Evolutionary conservation across 768 basidiomycete species (phyloP), one percentile per base, ranked within the genome.

Genomic region (Termitomyces sp.): DNA sequence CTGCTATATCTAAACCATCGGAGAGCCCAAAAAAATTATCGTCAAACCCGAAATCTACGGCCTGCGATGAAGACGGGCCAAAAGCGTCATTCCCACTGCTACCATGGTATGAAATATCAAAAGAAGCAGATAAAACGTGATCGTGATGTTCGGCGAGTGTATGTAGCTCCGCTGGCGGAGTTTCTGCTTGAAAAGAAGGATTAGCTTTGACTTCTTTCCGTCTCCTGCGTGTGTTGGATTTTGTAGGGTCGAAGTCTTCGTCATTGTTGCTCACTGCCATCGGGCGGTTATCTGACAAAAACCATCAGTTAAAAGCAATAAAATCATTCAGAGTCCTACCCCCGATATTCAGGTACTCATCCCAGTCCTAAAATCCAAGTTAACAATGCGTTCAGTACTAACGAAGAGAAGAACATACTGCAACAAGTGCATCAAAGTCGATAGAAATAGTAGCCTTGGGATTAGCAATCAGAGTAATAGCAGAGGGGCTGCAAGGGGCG

Each of bases 141-240:
- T 87, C 83, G 60, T 87, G 82, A 59, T 85, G 79, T 64, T 92
- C 90, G 12, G 82, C 73, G n/a, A 92, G 78, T 36, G 85, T 90
- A 67, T 88, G 82, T 55, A 72, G 64, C 29, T 82, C 80, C 46
- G 77, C 78, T 47, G 86, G 76, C 12, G 74, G 67, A 32, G 71
- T 59, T 64, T 87, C 86, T 10, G 69, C 62, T 32, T 65, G 68
- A 49, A 41, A 37, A n/a, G 34, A 34, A 64, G 72, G 55, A 65
- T 65, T 44, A 60, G 36, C 41, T 60, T 68, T 44, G 10, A 31
- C 16, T 39, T 71, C 49, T 57, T 61, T 63, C 63, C 66, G 49
- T 53, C 36, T 53, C 7, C 18, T 54, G 61, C 32, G 58, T 68
- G 72, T 27, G 48, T 27, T 34, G 10, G 56, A 20, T 47, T 50